Evolutionary conservation across 257 asterid genomes (phyloP).

Genomic region (Vinca minor): DNA sequence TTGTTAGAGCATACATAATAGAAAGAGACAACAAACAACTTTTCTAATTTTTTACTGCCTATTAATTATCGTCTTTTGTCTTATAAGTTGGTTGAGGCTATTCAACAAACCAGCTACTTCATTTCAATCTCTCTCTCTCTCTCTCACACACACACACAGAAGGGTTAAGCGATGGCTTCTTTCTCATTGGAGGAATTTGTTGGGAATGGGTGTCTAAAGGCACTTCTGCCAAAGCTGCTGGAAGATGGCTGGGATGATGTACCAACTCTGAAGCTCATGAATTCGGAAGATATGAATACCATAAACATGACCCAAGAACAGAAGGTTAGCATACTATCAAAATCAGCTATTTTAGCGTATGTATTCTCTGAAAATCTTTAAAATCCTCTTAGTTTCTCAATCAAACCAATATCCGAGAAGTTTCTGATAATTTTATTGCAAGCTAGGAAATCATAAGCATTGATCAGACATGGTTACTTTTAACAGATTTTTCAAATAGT

Average conservation of each 20-base stretch:
- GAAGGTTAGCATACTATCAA: slow-evolving; percentile 42
- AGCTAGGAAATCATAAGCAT: background rate
- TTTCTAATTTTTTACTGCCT: background rate
- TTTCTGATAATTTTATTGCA: background rate
- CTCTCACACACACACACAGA: slow-evolving; percentile 1
- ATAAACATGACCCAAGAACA: slow-evolving; percentile 58
- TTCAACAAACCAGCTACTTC: background rate
- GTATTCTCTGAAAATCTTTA: background rate
- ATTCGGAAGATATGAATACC: slow-evolving; percentile 54
- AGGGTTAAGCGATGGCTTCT: slow-evolving; percentile 50
- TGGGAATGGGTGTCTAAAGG: slow-evolving; percentile 62
- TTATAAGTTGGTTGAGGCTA: background rate
- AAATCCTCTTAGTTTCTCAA: background rate
- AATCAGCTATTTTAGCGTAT: background rate
- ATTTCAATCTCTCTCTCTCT: background rate
- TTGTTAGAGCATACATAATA: background rate
- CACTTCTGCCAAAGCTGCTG: slow-evolving; percentile 46
- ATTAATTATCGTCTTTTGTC: background rate
- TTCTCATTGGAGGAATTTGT: slow-evolving; percentile 65
- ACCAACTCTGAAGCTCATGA: slow-evolving; percentile 75
- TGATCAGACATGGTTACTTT: background rate
- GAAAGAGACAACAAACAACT: background rate
- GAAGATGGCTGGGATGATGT: slow-evolving; percentile 94
- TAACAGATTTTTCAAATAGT: background rate
- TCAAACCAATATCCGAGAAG: background rate